Conservation (phyloP, 257 asterid species). For the Perilla frutescens region DNA sequence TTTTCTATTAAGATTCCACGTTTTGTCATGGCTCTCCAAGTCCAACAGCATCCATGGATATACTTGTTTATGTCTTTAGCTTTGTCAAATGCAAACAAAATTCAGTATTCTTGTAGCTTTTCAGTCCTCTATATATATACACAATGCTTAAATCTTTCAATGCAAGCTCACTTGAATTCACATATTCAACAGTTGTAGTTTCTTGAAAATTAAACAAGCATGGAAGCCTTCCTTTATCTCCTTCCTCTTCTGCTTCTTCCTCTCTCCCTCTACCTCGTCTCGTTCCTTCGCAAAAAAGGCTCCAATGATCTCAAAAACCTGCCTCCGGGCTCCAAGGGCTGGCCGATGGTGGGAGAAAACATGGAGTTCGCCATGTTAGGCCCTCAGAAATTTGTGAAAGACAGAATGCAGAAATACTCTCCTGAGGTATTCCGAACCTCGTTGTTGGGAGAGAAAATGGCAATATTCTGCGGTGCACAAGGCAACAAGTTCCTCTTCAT, state of each 20-base stretch:
- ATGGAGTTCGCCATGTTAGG: constrained; percentile 48
- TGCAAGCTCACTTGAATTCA: not conserved
- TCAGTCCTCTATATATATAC: not conserved
- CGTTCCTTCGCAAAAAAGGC: constrained; percentile 24
- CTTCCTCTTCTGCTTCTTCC: constrained; percentile 48
- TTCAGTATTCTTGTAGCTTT: too few relatives aligned
- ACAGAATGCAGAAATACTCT: constrained; percentile 58
- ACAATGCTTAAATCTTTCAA: not conserved
- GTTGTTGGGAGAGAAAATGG: constrained; percentile 59
- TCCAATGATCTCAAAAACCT: constrained; percentile 24
- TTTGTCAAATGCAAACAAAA: too few relatives aligned
- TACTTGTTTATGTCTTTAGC: too few relatives aligned
- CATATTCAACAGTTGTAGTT: not conserved
- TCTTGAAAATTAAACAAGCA: constrained; percentile 5
- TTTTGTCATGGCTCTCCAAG: too few relatives aligned
- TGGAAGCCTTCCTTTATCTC: constrained; percentile 46
- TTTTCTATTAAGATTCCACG: too few relatives aligned
- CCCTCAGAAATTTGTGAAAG: constrained; percentile 51
- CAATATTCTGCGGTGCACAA: constrained; percentile 58
- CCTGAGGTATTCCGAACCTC: constrained; percentile 55
- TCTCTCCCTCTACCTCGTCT: constrained; percentile 42
- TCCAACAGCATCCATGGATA: too few relatives aligned
- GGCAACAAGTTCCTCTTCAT: constrained; percentile 68
- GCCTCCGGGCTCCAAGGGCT: constrained; percentile 64
- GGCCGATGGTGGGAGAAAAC: constrained; percentile 72